These are phyloP conservation scores for Penicillium sumatraense DNA, from an alignment of 2,329 filamentous ascomycete genomes.

Conservation along the genomic window DNA sequence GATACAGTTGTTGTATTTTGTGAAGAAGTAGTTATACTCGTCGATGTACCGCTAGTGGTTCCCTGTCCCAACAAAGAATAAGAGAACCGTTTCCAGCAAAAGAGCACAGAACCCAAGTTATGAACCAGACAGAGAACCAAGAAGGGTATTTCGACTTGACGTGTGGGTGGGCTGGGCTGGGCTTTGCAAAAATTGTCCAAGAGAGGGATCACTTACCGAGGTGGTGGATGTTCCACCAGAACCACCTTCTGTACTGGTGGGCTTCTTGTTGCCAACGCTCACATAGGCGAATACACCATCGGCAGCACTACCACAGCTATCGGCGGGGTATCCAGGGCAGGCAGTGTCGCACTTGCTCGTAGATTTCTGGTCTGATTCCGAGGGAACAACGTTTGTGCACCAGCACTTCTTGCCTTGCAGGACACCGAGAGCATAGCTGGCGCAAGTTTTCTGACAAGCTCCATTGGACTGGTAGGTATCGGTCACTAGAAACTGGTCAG, in stretches of 20 bases:
- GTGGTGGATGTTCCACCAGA: constrained; percentile 26
- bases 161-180: background rate
- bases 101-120: constrained; percentile 8
- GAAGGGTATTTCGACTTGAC: background rate
- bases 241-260: constrained; percentile 38
- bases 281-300: constrained; percentile 51
- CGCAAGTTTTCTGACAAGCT: constrained; percentile 45
- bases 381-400: constrained; percentile 54
- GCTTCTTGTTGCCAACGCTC: constrained; percentile 36
- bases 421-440: constrained; percentile 51
- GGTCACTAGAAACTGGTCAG: constrained; percentile 35
- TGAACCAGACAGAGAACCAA: constrained; percentile 11
- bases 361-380: constrained; percentile 35
- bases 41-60: constrained; percentile 19
- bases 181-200: background rate
- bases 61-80: constrained; percentile 23
- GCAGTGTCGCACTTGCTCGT: constrained; percentile 40
- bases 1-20: constrained; percentile 15
- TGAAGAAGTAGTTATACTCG: constrained; percentile 23
- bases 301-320: constrained; percentile 49
- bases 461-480: constrained; percentile 53
- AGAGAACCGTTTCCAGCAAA: constrained; percentile 20
- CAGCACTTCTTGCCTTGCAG: constrained; percentile 53
- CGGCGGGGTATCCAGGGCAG: constrained; percentile 54
- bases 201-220: constrained; percentile 27